Evolutionary conservation across 495 filamentous ascomycete genomes (phyloP), one percentile per base, ranked within the genome.

Genomic region (Hyaloscypha finlandica): DNA sequence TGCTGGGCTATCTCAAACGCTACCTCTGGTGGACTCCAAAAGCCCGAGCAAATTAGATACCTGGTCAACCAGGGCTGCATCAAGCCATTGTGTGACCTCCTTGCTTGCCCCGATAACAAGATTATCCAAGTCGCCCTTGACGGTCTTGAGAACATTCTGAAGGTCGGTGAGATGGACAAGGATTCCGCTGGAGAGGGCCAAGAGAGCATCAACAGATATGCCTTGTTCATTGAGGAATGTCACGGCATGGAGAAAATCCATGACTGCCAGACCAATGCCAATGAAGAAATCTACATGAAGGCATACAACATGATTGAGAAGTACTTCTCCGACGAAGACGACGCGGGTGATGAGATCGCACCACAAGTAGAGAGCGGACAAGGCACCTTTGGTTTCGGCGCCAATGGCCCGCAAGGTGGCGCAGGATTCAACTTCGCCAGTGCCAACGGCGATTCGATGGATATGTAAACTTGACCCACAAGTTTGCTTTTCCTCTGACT

Each of bases 221-320:
- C 96, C 35, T 85, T 99, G 69, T 97, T 95, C 82, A 99, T 99
- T 71, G 96, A 99, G 81, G 96, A 99, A 77, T 95, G 93, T 65
- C 92, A 92, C 70, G 96, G 96, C 70, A 99, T 99, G 96, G 94
- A 97, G 83, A 98, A 97, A 89, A 97, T 99, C 74, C 96, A 99
- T 79, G 94, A 97, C 71, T 97, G 95, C 87, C 96, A 99, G 84
- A 97, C 94, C 80, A 99, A 99, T 72, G 94, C 96, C 81, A 99
- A 99, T 81, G 96, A 98, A 81, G 96, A 99, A 81, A 99, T 99
- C 72, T 99, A 99, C 85, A 97, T 99, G 95, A 99, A 99, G 88
- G 96, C 96, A 0, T 99, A 97, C 84, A 97, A 95, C 84, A 98
- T 99, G 80, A 99, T 99, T 74, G 96, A 98, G 86, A 97, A 97